phyloP scores from a whole-genome alignment of 1,284 basidiomycete genomes.

The Trametes versicolor region DNA sequence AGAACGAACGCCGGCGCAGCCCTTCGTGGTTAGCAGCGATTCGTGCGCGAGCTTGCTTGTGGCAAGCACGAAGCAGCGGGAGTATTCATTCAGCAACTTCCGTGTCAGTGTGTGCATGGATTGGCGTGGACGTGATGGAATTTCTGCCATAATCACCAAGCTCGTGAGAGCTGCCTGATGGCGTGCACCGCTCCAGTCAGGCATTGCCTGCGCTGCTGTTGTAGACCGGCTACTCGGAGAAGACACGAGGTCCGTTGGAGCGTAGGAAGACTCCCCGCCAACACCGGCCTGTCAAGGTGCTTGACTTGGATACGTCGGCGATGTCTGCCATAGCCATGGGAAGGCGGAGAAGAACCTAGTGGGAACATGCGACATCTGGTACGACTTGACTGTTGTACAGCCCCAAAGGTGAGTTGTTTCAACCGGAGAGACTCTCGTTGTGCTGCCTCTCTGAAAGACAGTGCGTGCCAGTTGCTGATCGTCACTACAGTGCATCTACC shows the following conservation, averaged over 20 bases:
- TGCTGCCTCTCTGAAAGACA: background rate
- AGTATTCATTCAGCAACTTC: constrained; percentile 6
- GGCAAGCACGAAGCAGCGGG: background rate
- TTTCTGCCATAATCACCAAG: background rate
- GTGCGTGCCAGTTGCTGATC: too few relatives aligned
- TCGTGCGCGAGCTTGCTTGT: background rate
- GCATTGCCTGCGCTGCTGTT: background rate
- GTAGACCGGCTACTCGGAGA: background rate
- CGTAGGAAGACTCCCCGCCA: background rate
- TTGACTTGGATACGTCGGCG: constrained; percentile 2
- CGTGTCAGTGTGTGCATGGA: background rate
- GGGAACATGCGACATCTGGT: background rate
- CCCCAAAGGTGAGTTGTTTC: background rate
- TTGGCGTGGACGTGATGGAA: constrained; percentile 10
- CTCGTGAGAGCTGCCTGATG: constrained; percentile 9
- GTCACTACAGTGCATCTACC: too few relatives aligned
- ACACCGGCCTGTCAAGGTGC: constrained; percentile 3
- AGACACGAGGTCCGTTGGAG: background rate
- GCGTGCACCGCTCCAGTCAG: constrained; percentile 2
- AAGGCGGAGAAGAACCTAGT: background rate
- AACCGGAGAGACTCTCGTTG: background rate
- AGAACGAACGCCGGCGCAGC: background rate
- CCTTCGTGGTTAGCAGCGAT: background rate
- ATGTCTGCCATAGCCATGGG: background rate
- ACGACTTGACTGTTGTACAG: background rate